A percentile compares a stretch with the other conserved stretches of the same genome.
phyloP scores from a whole-genome alignment of 129 eudicot species.

The Ambrosia trifida region DNA sequence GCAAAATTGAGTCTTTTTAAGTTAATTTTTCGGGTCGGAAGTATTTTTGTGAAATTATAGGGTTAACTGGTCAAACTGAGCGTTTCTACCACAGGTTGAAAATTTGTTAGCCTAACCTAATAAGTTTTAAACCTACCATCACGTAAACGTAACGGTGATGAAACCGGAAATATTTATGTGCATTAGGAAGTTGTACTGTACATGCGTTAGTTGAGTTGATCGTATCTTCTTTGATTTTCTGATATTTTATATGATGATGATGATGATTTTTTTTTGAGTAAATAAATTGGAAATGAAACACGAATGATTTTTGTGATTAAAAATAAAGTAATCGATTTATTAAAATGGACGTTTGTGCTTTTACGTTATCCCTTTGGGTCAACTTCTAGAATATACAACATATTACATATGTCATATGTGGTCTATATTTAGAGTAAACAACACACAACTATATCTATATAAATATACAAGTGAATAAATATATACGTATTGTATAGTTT shows the following conservation, averaged over 20 bases:
- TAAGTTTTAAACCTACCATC: not conserved
- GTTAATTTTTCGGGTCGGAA: too few species aligned
- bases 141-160: too few species aligned
- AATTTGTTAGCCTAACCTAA: too few species aligned
- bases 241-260: not conserved
- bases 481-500: too few species aligned
- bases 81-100: too few species aligned
- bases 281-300: not conserved
- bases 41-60: too few species aligned
- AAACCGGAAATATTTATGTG: not conserved
- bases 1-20: too few species aligned
- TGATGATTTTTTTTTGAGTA: not conserved
- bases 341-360: not conserved
- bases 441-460: not conserved
- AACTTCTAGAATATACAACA: conserved; percentile 20
- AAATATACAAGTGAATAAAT: not conserved
- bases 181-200: conserved; percentile 17
- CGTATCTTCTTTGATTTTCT: conserved; percentile 2
- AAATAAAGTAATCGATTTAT: not conserved
- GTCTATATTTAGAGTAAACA: not conserved
- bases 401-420: not conserved
- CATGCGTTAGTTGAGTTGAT: not conserved
- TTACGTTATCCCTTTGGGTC: not conserved
- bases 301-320: not conserved
- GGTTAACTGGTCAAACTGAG: too few species aligned